A percentile compares a stretch with the other conserved stretches of the same genome.
These are phyloP conservation scores for Monosporascus ibericus DNA, from an alignment of 2,329 filamentous ascomycete genomes.

Conservation along the genomic window DNA sequence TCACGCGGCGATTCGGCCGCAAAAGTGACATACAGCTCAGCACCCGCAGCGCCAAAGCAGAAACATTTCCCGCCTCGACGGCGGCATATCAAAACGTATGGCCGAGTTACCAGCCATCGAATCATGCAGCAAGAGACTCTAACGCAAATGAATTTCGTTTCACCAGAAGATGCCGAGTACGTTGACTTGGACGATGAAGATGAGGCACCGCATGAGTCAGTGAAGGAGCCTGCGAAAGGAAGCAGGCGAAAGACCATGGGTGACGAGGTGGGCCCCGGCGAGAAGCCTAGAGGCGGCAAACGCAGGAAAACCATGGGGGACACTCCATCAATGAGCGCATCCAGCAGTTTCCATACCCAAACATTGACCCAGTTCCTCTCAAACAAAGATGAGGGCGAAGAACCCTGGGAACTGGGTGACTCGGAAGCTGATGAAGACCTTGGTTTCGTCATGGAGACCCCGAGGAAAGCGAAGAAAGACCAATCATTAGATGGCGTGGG, in stretches of 20 bases:
- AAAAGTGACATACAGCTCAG: constrained; percentile 15
- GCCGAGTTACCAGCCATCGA: constrained; percentile 10
- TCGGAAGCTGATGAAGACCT: constrained; percentile 20
- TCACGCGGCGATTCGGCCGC: constrained; percentile 13
- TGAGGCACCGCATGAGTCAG: constrained; percentile 9
- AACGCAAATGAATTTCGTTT: constrained; percentile 25
- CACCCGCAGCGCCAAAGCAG: constrained; percentile 19
- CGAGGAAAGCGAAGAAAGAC: constrained; percentile 12
- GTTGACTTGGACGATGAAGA: constrained; percentile 9
- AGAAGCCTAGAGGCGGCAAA: constrained; percentile 17
- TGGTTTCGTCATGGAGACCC: constrained; percentile 19
- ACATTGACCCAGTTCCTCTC: constrained; percentile 23
- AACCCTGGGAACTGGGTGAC: constrained; percentile 18
- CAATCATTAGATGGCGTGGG: constrained; percentile 1
- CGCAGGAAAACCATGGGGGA: constrained; percentile 27
- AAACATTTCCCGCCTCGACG: constrained; percentile 18
- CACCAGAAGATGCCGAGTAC: constrained; percentile 12
- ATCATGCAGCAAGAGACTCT: constrained; percentile 20
- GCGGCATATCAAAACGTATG: constrained; percentile 19
- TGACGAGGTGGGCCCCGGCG: constrained; percentile 14
- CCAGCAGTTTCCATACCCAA: constrained; percentile 27
- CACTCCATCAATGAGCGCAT: constrained; percentile 10
- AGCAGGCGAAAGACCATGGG: constrained; percentile 23
- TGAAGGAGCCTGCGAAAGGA: constrained; percentile 4
- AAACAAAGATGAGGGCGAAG: constrained; percentile 8